Evolutionary conservation across 345 rosid genomes (phyloP), one percentile per base, ranked within the genome.

Genomic region (Salix dunnii): DNA sequence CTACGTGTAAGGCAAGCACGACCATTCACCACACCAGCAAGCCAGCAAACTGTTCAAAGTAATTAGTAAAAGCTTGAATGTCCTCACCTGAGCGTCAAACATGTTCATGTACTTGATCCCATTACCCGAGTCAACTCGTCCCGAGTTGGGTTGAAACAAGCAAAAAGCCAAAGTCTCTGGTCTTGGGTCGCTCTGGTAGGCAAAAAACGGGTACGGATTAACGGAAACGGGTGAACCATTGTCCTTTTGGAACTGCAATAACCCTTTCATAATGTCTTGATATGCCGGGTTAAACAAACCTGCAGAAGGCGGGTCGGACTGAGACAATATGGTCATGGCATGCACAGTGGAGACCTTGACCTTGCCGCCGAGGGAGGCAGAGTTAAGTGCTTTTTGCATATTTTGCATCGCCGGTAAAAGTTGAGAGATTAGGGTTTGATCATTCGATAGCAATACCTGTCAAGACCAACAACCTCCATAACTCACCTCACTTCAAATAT

Each of bases 171-270:
- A 85, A 40, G 96, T 93, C 71, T 96, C 98, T 0, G 98, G 96
- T 75, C 92, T 87, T 6, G 96, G 82, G 79, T 96, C 99, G 76
- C 91, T 90, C 82, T 85, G 90, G 86, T 92, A 96, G 13, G 98
- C 98, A 74, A 93, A 96, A 81, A 89, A 92, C 9, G 98, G 98
- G 78, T 96, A 93, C n/a, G 98, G 98, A 78, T 93, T 96, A 61
- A 96, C 71, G 14, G 94, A 70, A 40, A 96, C 86, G 35, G 98
- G 98, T 18, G 98, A 93, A 2, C 91, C 93, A 0, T 82, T 89
- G 7, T 92, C 96, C 35, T 80, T 87, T 13, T 86, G 86, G 71
- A 96, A 96, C 82, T 87, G 89, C 76, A 96, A 70, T 67, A 96
- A 27, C 12, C 90, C 92, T 64, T 75, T 89, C 89, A 96, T 67